phyloP scores from a whole-genome alignment of 345 rosid species.

The Arabis hirsuta region DNA sequence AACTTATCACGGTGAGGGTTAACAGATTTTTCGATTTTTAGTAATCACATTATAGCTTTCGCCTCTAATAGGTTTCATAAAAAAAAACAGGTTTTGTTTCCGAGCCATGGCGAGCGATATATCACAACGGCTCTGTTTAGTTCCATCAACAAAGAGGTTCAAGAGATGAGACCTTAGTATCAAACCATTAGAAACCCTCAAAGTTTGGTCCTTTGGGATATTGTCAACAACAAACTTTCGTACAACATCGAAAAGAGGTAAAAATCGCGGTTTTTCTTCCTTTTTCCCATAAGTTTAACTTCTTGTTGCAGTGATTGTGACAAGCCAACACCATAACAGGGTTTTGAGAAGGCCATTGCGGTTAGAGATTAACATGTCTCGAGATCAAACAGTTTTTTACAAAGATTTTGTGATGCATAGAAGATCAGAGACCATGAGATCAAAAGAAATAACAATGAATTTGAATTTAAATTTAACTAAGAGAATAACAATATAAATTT shows the following conservation, averaged over 20 bases:
- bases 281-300: background rate
- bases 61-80: slow-evolving; percentile 9
- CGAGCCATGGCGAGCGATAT: slow-evolving; percentile 89
- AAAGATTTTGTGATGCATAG: slow-evolving; percentile 17
- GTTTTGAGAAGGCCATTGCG: slow-evolving; percentile 4
- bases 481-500: no score
- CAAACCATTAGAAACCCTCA: background rate
- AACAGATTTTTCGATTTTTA: background rate
- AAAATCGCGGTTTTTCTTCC: background rate
- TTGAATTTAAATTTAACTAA: no score
- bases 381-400: background rate
- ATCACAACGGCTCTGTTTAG: slow-evolving; percentile 71
- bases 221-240: slow-evolving; percentile 14
- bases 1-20: slow-evolving; percentile 72
- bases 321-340: slow-evolving; percentile 20
- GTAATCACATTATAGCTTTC: slow-evolving; percentile 19
- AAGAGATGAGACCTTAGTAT: slow-evolving; percentile 52
- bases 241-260: slow-evolving; percentile 25
- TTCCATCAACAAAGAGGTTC: slow-evolving; percentile 70
- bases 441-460: no score
- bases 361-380: slow-evolving; percentile 1
- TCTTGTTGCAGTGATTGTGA: background rate
- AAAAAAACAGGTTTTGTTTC: slow-evolving; percentile 68
- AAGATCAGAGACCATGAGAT: background rate
- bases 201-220: slow-evolving; percentile 9